These are phyloP conservation scores for Silybum marianum DNA, from an alignment of 129 eudicot genomes.

Conservation along the genomic window DNA sequence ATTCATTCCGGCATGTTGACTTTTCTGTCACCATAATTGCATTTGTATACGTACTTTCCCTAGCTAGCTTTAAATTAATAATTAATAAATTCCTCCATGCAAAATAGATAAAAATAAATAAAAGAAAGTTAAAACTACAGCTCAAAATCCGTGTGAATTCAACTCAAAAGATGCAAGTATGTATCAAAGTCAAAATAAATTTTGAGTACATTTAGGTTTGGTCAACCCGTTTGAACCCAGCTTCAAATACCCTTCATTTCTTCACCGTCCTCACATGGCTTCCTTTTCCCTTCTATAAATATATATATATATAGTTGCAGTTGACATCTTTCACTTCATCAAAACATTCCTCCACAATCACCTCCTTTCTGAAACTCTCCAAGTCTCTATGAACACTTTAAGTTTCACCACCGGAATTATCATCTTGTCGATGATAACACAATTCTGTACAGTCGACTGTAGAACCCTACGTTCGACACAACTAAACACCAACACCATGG, in stretches of 20 bases:
- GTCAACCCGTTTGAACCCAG: no score
- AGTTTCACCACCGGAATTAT: background rate
- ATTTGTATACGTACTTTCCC: no score
- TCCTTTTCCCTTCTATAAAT: background rate
- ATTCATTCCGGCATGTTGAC: no score
- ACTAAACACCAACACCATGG: background rate
- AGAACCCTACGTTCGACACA: slow-evolving; percentile 15
- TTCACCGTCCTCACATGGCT: background rate
- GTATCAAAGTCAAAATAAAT: slow-evolving; percentile 11
- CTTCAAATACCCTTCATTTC: background rate
- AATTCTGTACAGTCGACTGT: slow-evolving; percentile 10
- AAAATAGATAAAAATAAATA: background rate
- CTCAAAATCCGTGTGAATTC: slow-evolving; percentile 34
- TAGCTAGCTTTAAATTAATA: no score
- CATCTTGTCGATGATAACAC: slow-evolving; percentile 11
- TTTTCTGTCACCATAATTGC: no score
- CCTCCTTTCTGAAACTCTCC: background rate
- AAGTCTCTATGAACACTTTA: background rate
- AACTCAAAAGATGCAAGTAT: slow-evolving; percentile 30
- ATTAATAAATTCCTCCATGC: background rate
- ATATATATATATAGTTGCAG: background rate
- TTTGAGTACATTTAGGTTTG: background rate
- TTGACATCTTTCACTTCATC: background rate
- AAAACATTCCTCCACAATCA: background rate
- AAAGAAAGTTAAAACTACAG: no score